Percentiles rank a stretch among this genome's conserved stretches.
phyloP scores from a whole-genome alignment of 2,329 filamentous ascomycete genomes.

The Aspergillus sp. region DNA sequence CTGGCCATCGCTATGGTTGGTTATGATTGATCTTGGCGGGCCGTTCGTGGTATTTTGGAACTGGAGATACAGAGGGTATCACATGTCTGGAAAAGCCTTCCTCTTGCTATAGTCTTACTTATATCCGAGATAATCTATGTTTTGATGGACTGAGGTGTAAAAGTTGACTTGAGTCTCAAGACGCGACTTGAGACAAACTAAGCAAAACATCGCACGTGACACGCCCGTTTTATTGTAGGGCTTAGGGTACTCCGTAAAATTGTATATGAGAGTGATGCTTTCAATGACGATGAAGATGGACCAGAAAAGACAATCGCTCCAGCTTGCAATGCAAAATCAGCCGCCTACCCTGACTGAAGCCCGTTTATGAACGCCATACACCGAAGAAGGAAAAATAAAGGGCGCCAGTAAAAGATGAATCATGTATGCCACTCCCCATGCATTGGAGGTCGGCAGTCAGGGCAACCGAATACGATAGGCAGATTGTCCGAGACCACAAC shows the following conservation, averaged over 20 bases:
- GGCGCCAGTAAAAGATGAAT: constrained; percentile 19
- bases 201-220: constrained; percentile 20
- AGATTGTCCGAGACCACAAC: constrained; percentile 40
- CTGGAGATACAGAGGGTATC: not conserved
- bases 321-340: constrained; percentile 18
- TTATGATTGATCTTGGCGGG: not conserved
- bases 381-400: constrained; percentile 6
- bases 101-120: not conserved
- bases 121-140: not conserved
- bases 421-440: constrained; percentile 39
- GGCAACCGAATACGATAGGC: constrained; percentile 43
- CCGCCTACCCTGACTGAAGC: constrained; percentile 12
- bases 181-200: constrained; percentile 18
- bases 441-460: constrained; percentile 32
- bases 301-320: constrained; percentile 5
- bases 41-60: not conserved
- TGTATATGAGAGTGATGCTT: not conserved
- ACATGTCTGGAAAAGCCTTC: constrained; percentile 3
- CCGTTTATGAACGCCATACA: constrained; percentile 16
- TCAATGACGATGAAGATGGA: not conserved
- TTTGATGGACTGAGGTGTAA: not conserved
- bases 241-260: constrained; percentile 10
- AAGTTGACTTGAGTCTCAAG: not conserved
- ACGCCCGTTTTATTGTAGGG: constrained; percentile 6
- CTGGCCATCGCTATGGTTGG: constrained; percentile 30